Evolutionary conservation across 495 filamentous ascomycete genomes (phyloP).

Genomic region (Aspergillus wentii): DNA sequence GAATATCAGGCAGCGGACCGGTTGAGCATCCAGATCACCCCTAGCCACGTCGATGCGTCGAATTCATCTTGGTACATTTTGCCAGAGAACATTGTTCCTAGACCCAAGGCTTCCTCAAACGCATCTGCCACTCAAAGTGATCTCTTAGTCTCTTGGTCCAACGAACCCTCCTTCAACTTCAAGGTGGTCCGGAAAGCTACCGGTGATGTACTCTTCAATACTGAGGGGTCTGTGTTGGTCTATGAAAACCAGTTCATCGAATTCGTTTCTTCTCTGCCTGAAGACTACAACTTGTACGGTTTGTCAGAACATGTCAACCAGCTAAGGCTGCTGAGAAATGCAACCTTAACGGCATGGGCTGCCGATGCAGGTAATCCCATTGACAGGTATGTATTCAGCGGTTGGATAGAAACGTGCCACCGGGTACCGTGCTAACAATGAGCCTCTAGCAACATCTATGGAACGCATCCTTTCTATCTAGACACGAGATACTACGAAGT

Average conservation of each 20-base stretch:
- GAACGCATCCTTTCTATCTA: constrained; percentile 57
- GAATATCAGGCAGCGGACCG: constrained; percentile 53
- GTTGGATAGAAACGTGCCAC: too few relatives aligned
- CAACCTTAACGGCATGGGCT: constrained; percentile 62
- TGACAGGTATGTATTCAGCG: constrained; percentile 32
- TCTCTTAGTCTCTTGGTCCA: constrained; percentile 53
- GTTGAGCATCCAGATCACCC: constrained; percentile 50
- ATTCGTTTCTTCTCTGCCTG: constrained; percentile 50
- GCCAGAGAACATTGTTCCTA: constrained; percentile 57
- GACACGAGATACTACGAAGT: constrained; percentile 62
- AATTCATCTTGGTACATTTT: constrained; percentile 68
- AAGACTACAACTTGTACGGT: constrained; percentile 61
- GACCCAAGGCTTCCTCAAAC: constrained; percentile 44
- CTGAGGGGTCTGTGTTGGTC: constrained; percentile 49
- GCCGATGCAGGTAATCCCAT: constrained; percentile 64
- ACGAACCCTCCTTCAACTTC: constrained; percentile 58
- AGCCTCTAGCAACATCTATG: constrained; percentile 52
- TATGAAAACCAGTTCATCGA: constrained; percentile 65
- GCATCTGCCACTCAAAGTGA: constrained; percentile 37
- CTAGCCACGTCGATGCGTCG: constrained; percentile 54
- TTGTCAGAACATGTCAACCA: constrained; percentile 57
- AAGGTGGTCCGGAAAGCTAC: constrained; percentile 51
- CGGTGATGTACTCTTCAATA: constrained; percentile 54
- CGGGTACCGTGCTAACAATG: constrained; percentile 1
- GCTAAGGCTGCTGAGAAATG: constrained; percentile 54